Evolutionary conservation across 139 green algal species (phyloP).

Genomic region (Haematococcus lacustris): DNA sequence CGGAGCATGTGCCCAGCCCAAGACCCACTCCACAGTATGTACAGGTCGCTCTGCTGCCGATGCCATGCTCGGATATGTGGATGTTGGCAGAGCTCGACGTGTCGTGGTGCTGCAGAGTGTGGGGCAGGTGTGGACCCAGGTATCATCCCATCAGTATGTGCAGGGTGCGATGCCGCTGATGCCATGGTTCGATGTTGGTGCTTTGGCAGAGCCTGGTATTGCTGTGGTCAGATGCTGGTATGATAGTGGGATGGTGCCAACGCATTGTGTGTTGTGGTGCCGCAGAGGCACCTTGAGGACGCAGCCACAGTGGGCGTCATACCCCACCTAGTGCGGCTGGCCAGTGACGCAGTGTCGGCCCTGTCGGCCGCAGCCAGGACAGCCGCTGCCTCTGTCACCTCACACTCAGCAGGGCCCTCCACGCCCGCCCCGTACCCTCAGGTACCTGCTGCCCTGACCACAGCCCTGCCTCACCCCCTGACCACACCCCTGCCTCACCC

Average conservation of each 20-base stretch:
- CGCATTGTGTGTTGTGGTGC: background rate
- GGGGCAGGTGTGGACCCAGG: no score
- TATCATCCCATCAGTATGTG: no score
- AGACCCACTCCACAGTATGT: no score
- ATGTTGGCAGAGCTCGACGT: background rate
- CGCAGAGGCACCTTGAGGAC: slow-evolving; percentile 45
- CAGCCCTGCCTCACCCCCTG: no score
- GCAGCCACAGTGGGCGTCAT: slow-evolving; percentile 49
- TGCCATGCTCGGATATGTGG: no score
- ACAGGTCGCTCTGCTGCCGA: no score
- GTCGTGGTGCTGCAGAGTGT: no score
- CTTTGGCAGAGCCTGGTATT: background rate
- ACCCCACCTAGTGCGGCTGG: slow-evolving; percentile 47
- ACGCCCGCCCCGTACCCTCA: background rate
- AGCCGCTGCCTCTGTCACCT: no score
- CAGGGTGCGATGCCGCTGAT: background rate
- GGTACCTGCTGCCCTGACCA: background rate
- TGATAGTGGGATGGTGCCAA: background rate
- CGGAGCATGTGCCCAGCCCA: no score
- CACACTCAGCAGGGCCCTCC: background rate
- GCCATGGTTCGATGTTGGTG: background rate
- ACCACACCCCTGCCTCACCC: no score
- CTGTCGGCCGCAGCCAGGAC: no score
- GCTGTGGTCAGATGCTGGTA: background rate
- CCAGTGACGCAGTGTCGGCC: background rate